Conservation (phyloP, 1,284 basidiomycete genomes). For the Fistulina hepatica region DNA sequence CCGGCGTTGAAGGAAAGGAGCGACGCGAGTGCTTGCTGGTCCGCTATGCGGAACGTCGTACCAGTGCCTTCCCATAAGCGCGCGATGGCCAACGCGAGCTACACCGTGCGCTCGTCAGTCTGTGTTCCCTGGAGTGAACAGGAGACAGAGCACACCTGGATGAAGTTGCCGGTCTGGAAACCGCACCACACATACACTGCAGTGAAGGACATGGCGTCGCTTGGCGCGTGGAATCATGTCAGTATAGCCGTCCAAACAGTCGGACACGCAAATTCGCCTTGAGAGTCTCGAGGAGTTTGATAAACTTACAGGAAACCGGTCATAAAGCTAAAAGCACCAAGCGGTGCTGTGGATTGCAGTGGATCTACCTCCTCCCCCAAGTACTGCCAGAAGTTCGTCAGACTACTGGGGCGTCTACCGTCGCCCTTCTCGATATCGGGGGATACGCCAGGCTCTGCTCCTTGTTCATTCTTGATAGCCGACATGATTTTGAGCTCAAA, state of each 20-base stretch:
- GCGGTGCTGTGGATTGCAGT: conserved; percentile 41
- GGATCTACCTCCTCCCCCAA: conserved; percentile 70
- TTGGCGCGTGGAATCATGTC: conserved; percentile 17
- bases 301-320: conserved; percentile 67
- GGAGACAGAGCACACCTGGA: conserved; percentile 34
- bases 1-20: conserved; percentile 68
- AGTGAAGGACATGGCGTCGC: conserved; percentile 67
- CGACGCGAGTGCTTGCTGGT: conserved; percentile 73
- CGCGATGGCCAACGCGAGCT: conserved; percentile 28
- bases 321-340: conserved; percentile 76
- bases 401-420: too few species aligned
- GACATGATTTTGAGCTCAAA: too few species aligned
- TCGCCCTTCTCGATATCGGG: too few species aligned
- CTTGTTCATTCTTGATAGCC: too few species aligned
- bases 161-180: conserved; percentile 73
- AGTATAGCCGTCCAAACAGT: background rate
- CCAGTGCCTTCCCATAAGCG: conserved; percentile 40
- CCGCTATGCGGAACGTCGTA: conserved; percentile 56
- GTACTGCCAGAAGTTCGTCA: too few species aligned
- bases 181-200: conserved; percentile 81
- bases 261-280: background rate
- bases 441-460: too few species aligned
- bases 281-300: background rate
- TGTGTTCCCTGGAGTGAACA: too few species aligned
- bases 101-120: too few species aligned